Percentiles rank a stretch among this genome's conserved stretches.
Conservation (phyloP, 495 filamentous ascomycete species). For the Lophium mytilinum region DNA sequence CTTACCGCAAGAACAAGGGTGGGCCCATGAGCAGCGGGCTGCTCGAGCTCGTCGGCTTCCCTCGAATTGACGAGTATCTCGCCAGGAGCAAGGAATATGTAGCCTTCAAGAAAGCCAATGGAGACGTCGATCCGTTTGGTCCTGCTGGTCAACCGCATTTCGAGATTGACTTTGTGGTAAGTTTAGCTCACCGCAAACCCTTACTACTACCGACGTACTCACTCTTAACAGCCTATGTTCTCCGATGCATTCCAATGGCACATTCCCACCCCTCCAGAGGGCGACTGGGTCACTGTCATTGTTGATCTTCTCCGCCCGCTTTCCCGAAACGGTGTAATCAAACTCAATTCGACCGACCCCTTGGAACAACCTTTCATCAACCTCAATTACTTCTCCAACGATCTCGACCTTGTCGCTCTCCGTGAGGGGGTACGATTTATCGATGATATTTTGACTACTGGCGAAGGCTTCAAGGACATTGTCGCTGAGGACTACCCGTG, state of each 20-base stretch:
- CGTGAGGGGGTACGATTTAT: slow-evolving; percentile 48
- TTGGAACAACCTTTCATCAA: slow-evolving; percentile 50
- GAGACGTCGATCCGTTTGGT: slow-evolving; percentile 49
- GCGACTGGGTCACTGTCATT: slow-evolving; percentile 49
- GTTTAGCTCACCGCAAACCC: neutral
- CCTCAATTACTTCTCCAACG: slow-evolving; percentile 50
- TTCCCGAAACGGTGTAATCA: slow-evolving; percentile 29
- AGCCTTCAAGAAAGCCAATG: slow-evolving; percentile 43
- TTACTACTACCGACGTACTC: neutral
- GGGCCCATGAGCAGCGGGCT: slow-evolving; percentile 46
- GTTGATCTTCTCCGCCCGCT: slow-evolving; percentile 52
- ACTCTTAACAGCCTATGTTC: slow-evolving; percentile 40
- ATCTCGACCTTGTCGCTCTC: slow-evolving; percentile 50
- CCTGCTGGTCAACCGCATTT: slow-evolving; percentile 56
- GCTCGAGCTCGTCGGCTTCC: slow-evolving; percentile 49
- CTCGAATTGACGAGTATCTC: slow-evolving; percentile 47
- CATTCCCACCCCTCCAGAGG: slow-evolving; percentile 42
- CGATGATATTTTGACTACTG: slow-evolving; percentile 48
- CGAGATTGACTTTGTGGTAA: slow-evolving; percentile 52
- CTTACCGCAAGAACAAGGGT: slow-evolving; percentile 42
- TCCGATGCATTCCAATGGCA: slow-evolving; percentile 58
- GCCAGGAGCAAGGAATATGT: slow-evolving; percentile 43
- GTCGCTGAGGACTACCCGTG: slow-evolving; percentile 49
- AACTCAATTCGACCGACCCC: slow-evolving; percentile 45
- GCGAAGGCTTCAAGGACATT: slow-evolving; percentile 51